A percentile compares a stretch with the other conserved stretches of the same genome.
Evolutionary conservation across 2,329 filamentous ascomycete genomes (phyloP).

Genomic region (Amphichorda felina): DNA sequence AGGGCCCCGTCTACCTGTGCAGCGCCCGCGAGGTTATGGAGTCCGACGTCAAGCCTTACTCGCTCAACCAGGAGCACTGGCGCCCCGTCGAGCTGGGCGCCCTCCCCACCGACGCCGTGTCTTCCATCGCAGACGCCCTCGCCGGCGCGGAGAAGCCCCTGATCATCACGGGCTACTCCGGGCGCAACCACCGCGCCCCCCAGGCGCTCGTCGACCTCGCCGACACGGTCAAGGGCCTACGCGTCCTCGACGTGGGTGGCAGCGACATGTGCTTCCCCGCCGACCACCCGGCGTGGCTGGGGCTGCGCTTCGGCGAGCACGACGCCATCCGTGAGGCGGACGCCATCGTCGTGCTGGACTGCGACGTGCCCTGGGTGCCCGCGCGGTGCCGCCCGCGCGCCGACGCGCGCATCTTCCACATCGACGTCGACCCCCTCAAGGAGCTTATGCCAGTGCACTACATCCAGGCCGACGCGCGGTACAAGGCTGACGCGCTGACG

Average conservation of each 20-base stretch:
- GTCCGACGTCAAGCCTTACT: constrained; percentile 66
- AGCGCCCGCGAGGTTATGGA: constrained; percentile 78
- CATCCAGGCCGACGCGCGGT: constrained; percentile 52
- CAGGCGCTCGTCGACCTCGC: constrained; percentile 54
- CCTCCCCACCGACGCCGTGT: constrained; percentile 36
- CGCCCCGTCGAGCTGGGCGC: constrained; percentile 56
- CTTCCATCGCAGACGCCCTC: constrained; percentile 49
- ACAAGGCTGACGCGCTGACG: constrained; percentile 51
- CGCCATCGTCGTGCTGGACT: constrained; percentile 74
- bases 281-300: constrained; percentile 55
- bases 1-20: constrained; percentile 69
- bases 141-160: constrained; percentile 54
- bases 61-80: constrained; percentile 60
- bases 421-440: constrained; percentile 55
- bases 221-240: constrained; percentile 53
- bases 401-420: constrained; percentile 47
- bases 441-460: constrained; percentile 69
- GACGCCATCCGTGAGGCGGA: constrained; percentile 66
- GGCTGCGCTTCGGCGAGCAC: constrained; percentile 64
- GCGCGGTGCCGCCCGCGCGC: constrained; percentile 51
- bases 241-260: constrained; percentile 65
- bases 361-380: constrained; percentile 86
- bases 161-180: constrained; percentile 58
- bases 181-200: constrained; percentile 54
- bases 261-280: constrained; percentile 75